Evolutionary conservation across 2,329 filamentous ascomycete genomes (phyloP), one percentile per base, ranked within the genome.

Genomic region (Fusarium nelsonii): DNA sequence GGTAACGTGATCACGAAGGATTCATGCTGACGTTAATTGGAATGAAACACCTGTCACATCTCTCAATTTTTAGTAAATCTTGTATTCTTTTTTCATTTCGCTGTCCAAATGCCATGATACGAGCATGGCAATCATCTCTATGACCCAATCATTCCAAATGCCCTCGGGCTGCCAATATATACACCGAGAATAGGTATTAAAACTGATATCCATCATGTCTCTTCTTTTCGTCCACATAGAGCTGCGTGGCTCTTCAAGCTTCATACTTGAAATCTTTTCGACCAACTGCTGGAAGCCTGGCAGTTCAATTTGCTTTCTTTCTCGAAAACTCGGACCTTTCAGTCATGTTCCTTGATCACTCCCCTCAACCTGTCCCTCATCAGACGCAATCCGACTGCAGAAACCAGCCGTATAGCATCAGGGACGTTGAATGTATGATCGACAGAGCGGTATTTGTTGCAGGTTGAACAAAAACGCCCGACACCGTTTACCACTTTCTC

Each of bases 401-500:
- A n/a, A 46, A 15, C 20, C 30, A 15, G 9, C 18, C 30, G 12
- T 20, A 33, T 33, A 8, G 26, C 41, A 46, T 68, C 52, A 51
- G 50, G 58, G n/a, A 57, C 33, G 41, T 43, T 32, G 10, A 33
- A 52, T 16, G 18, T 39, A 34, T 50, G 55, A 43, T 43, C 51
- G 23, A 62, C 23, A 51, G 11, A 34, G 32, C 41, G 37, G 49
- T 58, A 34, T 61, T 54, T 48, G 52, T 60, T 44, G 65, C 39
- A 53, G 36, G 41, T 63, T 49, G n/a, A 54, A 32, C 16, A 53
- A 52, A 58, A 28, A 40, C 40, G 16, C 28, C n/a, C 6, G 16
- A 59, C 45, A 54, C 57, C 28, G 23, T 52, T 75, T 79, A 84
- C 80, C 81, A 85, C 75, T 84, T 81, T 61, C 85, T 81, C 77